Percentiles rank a stretch among this genome's conserved stretches.
Conservation (phyloP, 495 filamentous ascomycete species). For the Tuber calosporum region DNA sequence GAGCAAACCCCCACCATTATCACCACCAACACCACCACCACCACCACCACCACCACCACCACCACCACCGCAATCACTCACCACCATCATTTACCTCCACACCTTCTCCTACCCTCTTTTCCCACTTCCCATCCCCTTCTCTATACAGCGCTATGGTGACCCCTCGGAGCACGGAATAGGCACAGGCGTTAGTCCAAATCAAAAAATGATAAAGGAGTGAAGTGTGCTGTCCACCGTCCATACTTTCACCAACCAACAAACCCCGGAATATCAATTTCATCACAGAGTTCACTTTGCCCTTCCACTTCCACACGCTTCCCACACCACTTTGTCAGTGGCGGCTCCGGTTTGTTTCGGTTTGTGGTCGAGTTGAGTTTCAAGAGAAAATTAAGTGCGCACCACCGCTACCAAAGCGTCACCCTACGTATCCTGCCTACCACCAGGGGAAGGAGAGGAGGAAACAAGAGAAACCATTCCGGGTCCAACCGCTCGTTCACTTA, state of each 20-base stretch:
- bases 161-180: constrained; percentile 21
- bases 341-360: constrained; percentile 10
- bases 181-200: constrained; percentile 24
- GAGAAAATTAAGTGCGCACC: constrained; percentile 13
- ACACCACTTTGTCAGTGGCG: constrained; percentile 11
- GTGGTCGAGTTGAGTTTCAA: constrained; percentile 13
- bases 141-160: neutral
- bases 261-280: constrained; percentile 24
- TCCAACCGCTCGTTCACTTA: neutral
- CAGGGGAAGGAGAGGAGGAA: constrained; percentile 14
- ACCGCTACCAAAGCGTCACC: neutral
- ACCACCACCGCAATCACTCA: constrained; percentile 12
- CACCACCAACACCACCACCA: constrained; percentile 17
- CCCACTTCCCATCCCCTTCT: neutral
- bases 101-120: neutral
- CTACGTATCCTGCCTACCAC: neutral
- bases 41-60: constrained; percentile 10
- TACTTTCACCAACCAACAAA: constrained; percentile 19
- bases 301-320: constrained; percentile 21
- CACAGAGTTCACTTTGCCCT: constrained; percentile 13
- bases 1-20: constrained; percentile 33
- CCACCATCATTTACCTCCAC: constrained; percentile 1
- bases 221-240: constrained; percentile 20
- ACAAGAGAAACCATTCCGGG: constrained; percentile 2
- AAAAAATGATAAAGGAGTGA: constrained; percentile 29